Conservation (phyloP, 306 rosid species). For the Pyrus communis region DNA sequence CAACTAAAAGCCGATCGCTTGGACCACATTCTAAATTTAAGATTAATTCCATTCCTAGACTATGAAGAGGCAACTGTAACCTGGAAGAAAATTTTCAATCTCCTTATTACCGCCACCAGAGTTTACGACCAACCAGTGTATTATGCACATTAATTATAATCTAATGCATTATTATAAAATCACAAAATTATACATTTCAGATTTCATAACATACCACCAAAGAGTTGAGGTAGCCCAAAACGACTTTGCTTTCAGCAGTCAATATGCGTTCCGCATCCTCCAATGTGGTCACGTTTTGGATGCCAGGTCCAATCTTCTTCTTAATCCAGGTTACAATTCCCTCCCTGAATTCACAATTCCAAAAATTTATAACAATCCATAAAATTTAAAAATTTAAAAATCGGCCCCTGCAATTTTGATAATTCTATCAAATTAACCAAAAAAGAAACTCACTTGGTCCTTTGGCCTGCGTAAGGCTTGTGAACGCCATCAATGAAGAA, state of each 20-base stretch:
- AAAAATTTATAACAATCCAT: neutral
- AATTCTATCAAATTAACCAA: neutral
- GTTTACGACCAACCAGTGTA: neutral
- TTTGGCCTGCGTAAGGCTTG: constrained; percentile 67
- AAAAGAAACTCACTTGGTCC: constrained; percentile 57
- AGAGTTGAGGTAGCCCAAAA: constrained; percentile 82
- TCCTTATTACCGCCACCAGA: neutral
- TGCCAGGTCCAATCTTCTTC: constrained; percentile 94
- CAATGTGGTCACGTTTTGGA: constrained; percentile 63
- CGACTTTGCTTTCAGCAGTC: constrained; percentile 64
- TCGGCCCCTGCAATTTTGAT: neutral
- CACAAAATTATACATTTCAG: neutral
- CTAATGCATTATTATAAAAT: neutral
- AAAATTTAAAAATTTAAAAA: neutral
- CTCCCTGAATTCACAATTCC: constrained; percentile 37
- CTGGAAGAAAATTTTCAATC: neutral
- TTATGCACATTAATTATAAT: neutral
- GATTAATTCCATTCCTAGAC: neutral
- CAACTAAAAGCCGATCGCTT: neutral
- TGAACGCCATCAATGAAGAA: constrained; percentile 76
- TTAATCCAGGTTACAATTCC: constrained; percentile 84
- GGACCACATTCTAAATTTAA: neutral
- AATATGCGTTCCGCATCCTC: constrained; percentile 69
- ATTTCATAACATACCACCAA: constrained; percentile 54
- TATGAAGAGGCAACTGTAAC: neutral